These are phyloP conservation scores for Debaryomyces subglobosus DNA, from an alignment of 1,139 yeast species.

Conservation along the genomic window DNA sequence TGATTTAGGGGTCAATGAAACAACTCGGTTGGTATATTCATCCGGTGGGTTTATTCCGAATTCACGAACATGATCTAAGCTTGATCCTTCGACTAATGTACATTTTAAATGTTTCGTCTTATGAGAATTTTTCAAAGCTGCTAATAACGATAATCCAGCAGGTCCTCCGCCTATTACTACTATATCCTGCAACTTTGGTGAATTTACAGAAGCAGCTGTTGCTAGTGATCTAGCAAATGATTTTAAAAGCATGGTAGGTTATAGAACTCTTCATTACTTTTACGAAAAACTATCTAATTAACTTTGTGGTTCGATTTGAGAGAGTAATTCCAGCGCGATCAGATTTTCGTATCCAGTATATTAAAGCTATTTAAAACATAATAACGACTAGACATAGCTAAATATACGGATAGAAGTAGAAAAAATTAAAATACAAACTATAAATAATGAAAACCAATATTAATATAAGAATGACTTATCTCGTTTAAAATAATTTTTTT, in stretches of 20 bases:
- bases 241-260: slow-evolving; percentile 2
- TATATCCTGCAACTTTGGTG: slow-evolving; percentile 55
- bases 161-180: slow-evolving; percentile 97
- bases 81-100: slow-evolving; percentile 73
- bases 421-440: background rate
- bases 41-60: slow-evolving; percentile 61
- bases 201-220: slow-evolving; percentile 10
- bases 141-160: slow-evolving; percentile 86
- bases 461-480: background rate
- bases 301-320: background rate
- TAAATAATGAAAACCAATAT: background rate
- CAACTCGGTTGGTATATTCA: slow-evolving; percentile 75
- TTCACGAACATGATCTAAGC: slow-evolving; percentile 53
- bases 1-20: slow-evolving; percentile 83
- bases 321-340: background rate
- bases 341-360: background rate
- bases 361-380: background rate
- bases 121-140: slow-evolving; percentile 74
- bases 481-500: background rate
- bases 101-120: slow-evolving; percentile 62
- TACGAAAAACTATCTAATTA: background rate
- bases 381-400: background rate
- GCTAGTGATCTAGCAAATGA: slow-evolving; percentile 11
- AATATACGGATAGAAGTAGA: background rate
- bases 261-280: background rate